These are phyloP conservation scores for Trichophyton mentagrophytes DNA, from an alignment of 2,329 filamentous ascomycete species.

Conservation along the genomic window DNA sequence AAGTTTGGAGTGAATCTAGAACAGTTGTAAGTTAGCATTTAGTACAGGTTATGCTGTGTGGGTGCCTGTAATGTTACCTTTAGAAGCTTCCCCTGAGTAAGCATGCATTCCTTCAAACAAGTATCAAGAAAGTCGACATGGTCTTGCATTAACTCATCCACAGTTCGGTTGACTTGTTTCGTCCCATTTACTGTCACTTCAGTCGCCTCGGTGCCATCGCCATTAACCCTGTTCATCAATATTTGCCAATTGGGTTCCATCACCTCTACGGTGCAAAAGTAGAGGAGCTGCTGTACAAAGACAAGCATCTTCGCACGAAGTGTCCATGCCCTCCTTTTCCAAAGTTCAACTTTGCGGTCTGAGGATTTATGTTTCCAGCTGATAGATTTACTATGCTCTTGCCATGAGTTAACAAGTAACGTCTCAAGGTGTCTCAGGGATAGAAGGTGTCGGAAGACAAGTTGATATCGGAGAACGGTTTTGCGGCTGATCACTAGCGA, in stretches of 20 bases:
- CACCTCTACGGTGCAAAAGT: conserved; percentile 93
- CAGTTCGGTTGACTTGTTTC: conserved; percentile 56
- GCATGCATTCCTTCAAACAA: conserved; percentile 96
- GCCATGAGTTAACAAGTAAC: conserved; percentile 76
- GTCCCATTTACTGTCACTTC: conserved; percentile 28
- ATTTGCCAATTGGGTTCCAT: conserved; percentile 96
- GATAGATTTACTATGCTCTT: conserved; percentile 67
- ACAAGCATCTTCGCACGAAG: conserved; percentile 87
- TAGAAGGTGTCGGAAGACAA: conserved; percentile 86
- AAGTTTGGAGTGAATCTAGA: conserved; percentile 91
- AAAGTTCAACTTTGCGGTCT: conserved; percentile 63
- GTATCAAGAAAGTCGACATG: conserved; percentile 97
- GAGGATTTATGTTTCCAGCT: conserved; percentile 74
- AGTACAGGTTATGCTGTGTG: background rate
- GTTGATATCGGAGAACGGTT: conserved; percentile 91
- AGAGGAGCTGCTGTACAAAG: conserved; percentile 90
- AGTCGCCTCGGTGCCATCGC: conserved; percentile 35
- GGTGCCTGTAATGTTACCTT: conserved; percentile 46
- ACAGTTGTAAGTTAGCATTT: conserved; percentile 7
- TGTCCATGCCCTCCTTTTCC: conserved; percentile 89
- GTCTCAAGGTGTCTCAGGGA: conserved; percentile 82
- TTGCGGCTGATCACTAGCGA: conserved; percentile 92
- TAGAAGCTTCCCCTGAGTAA: conserved; percentile 89
- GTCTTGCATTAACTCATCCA: conserved; percentile 97
- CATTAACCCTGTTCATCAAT: conserved; percentile 73